These are phyloP conservation scores for Arthrinium phaeospermum DNA, from an alignment of 2,329 filamentous ascomycete species.

Conservation along the genomic window DNA sequence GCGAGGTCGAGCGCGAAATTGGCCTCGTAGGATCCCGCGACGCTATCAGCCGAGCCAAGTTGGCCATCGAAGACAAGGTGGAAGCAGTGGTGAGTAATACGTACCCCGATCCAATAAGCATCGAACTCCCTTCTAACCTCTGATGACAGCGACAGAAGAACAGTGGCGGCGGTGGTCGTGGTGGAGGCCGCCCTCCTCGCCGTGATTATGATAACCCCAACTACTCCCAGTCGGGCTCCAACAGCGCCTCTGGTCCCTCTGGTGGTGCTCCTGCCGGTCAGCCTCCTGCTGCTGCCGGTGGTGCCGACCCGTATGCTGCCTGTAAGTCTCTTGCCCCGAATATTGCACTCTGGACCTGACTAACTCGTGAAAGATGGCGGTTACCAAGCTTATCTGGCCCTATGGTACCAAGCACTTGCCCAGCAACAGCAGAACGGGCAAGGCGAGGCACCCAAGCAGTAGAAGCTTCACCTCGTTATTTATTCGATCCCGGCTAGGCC, in stretches of 20 bases:
- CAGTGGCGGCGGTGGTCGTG: conserved; percentile 49
- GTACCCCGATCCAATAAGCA: not conserved
- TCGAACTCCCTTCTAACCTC: conserved; percentile 36
- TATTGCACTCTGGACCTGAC: conserved; percentile 22
- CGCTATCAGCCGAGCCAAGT: conserved; percentile 80
- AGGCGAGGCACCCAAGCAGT: conserved; percentile 45
- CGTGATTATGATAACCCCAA: conserved; percentile 62
- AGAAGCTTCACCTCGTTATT: conserved; percentile 42
- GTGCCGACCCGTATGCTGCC: conserved; percentile 74
- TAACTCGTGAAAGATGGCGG: conserved; percentile 67
- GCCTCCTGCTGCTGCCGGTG: conserved; percentile 50
- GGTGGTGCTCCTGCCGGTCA: conserved; percentile 36
- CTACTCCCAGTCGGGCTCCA: conserved; percentile 55
- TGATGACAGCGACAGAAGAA: conserved; percentile 58
- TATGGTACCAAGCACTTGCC: conserved; percentile 78
- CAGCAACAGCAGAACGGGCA: conserved; percentile 43
- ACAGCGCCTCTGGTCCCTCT: conserved; percentile 45
- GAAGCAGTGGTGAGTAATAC: conserved; percentile 76
- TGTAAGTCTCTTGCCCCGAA: conserved; percentile 56
- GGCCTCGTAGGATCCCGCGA: conserved; percentile 80
- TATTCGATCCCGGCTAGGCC: not conserved
- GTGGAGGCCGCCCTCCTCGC: conserved; percentile 45
- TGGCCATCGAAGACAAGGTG: conserved; percentile 89
- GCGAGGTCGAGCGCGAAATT: conserved; percentile 84
- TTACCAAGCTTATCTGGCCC: conserved; percentile 78